Base-by-base conservation (phyloP, 129 eudicot genomes). In the Helianthus tuberosus region DNA sequence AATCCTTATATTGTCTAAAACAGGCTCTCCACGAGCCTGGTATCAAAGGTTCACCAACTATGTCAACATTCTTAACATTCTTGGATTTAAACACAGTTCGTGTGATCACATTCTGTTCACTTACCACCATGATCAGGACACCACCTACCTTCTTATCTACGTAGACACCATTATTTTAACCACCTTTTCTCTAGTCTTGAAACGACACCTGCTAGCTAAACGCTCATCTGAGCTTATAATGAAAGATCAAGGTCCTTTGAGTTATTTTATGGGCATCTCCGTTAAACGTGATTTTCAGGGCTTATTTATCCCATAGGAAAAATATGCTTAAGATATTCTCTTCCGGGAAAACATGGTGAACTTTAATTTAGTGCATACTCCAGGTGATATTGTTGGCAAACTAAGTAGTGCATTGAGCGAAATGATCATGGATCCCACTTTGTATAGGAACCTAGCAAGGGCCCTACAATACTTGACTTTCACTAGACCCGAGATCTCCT, bases 391-490 rank as follows among this genome's bases (percentile, higher is more conserved):
- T 3, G 1, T 5, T 0, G 3, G 5, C 29, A 44, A 66, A 46
- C 16, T 66, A 8, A 20, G 47, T 9, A 14, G 38, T 9, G 9
- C 5, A 0, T 11, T 11, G 3, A 52, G 17, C 16, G 0, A 11
- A 0, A 6, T 36, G 10, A 8, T 13, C 3, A 1, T 3, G 0
- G 25, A 44, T 12, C 71, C 55, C 0, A 17, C 71, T 0, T 10
- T 5, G 0, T 44, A 66, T 11, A n/a, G 3, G 3, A 44, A 13
- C 10, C 13, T 41, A 23, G 10, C 46, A 20, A 14, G 66, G 2
- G 71, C 54, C 2, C 54, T 66, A 15, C 54, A 64, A 17, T 66
- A 66, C 27, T 12, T 66, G 1, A 66, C 38, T 29, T 66, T 44
- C 4, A 66, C 54, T 1, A 12, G 54, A 1, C 71, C 48, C 0